Percentiles rank a stretch among this genome's conserved stretches.
These are phyloP conservation scores for Setaria viridis DNA, from an alignment of 202 grass and related monocot genomes.

Conservation along the genomic window DNA sequence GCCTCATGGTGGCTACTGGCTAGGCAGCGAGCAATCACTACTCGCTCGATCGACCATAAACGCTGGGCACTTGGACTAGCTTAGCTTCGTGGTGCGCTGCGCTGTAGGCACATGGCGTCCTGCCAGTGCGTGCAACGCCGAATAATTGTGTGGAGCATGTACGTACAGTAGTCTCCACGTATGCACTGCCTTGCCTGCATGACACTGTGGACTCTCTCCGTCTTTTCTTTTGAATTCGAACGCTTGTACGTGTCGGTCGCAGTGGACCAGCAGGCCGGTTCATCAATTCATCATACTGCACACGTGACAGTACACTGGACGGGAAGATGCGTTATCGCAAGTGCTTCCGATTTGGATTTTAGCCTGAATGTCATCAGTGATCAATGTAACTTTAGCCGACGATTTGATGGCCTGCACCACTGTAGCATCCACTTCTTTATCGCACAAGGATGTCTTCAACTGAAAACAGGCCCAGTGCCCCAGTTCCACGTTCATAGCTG, in stretches of 20 bases:
- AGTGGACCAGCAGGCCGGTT: not conserved
- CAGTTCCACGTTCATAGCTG: not conserved
- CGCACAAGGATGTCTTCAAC: not conserved
- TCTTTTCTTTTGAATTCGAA: not conserved
- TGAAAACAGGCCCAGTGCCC: not conserved
- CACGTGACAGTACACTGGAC: not conserved
- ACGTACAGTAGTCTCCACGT: not conserved
- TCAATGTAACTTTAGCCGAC: not conserved
- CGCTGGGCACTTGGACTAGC: not conserved
- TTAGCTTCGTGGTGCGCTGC: not conserved
- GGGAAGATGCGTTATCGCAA: not conserved
- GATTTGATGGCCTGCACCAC: no score
- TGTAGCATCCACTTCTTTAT: not conserved
- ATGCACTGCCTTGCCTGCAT: not conserved
- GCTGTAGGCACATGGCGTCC: conserved; percentile 4
- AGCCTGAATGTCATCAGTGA: not conserved
- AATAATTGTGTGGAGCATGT: not conserved
- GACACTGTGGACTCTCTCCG: not conserved
- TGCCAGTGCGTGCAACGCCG: not conserved
- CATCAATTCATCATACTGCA: no score
- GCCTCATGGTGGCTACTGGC: not conserved
- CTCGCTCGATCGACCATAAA: not conserved
- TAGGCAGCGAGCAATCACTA: not conserved
- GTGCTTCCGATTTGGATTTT: not conserved
- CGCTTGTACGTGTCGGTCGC: not conserved